Evolutionary conservation across 1,284 basidiomycete genomes (phyloP).

Genomic region (Apiotrichum gamsii): DNA sequence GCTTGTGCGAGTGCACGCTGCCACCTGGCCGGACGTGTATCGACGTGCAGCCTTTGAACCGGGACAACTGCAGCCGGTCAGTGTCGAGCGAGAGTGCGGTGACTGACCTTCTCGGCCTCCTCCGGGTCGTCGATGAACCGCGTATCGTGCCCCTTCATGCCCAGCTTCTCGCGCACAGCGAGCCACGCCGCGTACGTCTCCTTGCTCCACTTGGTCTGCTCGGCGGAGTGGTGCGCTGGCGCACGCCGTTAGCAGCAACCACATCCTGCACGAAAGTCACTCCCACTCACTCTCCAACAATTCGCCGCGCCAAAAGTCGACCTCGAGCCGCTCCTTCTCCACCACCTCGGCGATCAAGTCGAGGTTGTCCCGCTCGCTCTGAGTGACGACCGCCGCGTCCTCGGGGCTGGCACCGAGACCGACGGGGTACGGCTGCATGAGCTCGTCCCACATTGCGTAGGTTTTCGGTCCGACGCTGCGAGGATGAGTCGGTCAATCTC

Average conservation of each 20-base stretch:
- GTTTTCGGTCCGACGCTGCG: constrained; percentile 23
- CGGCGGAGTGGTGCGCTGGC: constrained; percentile 15
- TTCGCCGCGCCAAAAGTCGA: constrained; percentile 31
- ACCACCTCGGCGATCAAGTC: constrained; percentile 20
- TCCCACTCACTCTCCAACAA: constrained; percentile 19
- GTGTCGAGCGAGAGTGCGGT: too few relatives aligned
- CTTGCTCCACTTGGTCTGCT: constrained; percentile 10
- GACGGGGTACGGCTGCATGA: constrained; percentile 12
- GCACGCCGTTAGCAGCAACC: background rate
- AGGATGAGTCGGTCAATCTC: background rate
- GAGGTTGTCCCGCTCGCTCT: constrained; percentile 29
- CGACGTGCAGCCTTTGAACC: constrained; percentile 17
- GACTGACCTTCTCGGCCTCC: constrained; percentile 28
- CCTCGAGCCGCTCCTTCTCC: constrained; percentile 17
- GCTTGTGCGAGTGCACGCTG: constrained; percentile 30
- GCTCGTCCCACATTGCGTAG: constrained; percentile 11
- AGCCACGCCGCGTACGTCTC: constrained; percentile 18
- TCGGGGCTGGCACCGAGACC: constrained; percentile 9
- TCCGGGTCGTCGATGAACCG: constrained; percentile 23
- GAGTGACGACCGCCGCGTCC: constrained; percentile 20
- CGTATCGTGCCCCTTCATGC: constrained; percentile 15
- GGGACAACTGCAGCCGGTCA: constrained; percentile 6
- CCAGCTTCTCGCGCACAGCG: constrained; percentile 13
- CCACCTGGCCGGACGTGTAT: constrained; percentile 22
- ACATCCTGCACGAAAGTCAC: background rate